Conservation (phyloP, 2,329 filamentous ascomycete genomes). For the Phymatotrichopsis omnivora region DNA sequence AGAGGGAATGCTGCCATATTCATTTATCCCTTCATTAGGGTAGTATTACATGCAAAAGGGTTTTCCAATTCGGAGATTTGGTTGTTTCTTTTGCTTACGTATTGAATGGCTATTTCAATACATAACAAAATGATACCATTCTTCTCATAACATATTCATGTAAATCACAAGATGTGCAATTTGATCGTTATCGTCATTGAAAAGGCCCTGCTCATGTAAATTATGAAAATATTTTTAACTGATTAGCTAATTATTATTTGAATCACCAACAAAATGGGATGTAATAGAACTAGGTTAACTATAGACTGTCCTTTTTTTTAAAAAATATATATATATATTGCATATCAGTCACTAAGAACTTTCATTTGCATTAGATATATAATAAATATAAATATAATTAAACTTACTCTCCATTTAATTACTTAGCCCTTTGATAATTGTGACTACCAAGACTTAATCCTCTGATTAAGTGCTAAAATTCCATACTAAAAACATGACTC, state of each 20-base stretch:
- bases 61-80: slow-evolving; percentile 2
- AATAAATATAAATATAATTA: not conserved
- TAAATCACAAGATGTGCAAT: slow-evolving; percentile 8
- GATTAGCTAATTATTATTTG: too few relatives aligned
- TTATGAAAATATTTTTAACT: too few relatives aligned
- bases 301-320: too few relatives aligned
- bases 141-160: not conserved
- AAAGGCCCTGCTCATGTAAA: too few relatives aligned
- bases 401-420: slow-evolving; percentile 5
- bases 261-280: too few relatives aligned
- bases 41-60: too few relatives aligned
- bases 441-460: slow-evolving; percentile 3
- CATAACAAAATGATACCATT: slow-evolving; percentile 4
- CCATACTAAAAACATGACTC: slow-evolving; percentile 1
- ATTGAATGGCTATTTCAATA: slow-evolving; percentile 1
- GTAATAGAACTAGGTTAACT: too few relatives aligned
- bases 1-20: too few relatives aligned
- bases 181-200: not conserved
- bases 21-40: too few relatives aligned
- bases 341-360: too few relatives aligned
- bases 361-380: slow-evolving; percentile 4
- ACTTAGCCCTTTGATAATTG: not conserved
- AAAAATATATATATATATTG: too few relatives aligned
- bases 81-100: slow-evolving; percentile 2
- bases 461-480: slow-evolving; percentile 1